Percentiles rank a stretch among this genome's conserved stretches.
These are phyloP conservation scores for Daldinia concentrica DNA, from an alignment of 495 filamentous ascomycete species.

Conservation along the genomic window DNA sequence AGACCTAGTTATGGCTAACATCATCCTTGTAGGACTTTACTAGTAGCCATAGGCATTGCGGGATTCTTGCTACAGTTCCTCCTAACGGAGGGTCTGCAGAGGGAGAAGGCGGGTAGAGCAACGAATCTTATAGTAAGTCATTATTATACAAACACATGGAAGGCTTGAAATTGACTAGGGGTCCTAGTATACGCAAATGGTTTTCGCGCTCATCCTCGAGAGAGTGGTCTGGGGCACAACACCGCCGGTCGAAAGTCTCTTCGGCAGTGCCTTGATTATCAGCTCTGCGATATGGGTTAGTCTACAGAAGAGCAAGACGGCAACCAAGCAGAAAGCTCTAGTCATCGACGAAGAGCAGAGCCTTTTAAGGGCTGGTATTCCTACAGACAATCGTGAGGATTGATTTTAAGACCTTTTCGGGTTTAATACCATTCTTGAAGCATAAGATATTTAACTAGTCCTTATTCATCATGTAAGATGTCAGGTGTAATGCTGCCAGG, in stretches of 20 bases:
- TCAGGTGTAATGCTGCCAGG: too few species aligned
- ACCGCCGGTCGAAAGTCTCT: slow-evolving; percentile 67
- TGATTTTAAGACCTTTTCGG: too few species aligned
- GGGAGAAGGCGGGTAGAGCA: slow-evolving; percentile 71
- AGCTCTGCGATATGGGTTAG: slow-evolving; percentile 78
- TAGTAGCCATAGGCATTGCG: slow-evolving; percentile 71
- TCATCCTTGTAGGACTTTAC: slow-evolving; percentile 46
- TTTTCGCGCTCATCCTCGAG: slow-evolving; percentile 81
- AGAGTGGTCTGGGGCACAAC: slow-evolving; percentile 77
- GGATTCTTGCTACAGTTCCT: slow-evolving; percentile 84
- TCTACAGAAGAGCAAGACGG: slow-evolving; percentile 52
- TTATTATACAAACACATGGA: not conserved
- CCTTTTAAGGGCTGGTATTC: slow-evolving; percentile 37
- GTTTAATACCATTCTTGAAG: too few species aligned
- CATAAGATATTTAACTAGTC: too few species aligned
- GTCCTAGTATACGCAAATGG: slow-evolving; percentile 73
- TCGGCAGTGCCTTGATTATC: slow-evolving; percentile 75
- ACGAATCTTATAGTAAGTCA: slow-evolving; percentile 73
- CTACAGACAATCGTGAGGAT: slow-evolving; percentile 17
- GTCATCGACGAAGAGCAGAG: slow-evolving; percentile 48
- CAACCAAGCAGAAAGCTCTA: slow-evolving; percentile 17
- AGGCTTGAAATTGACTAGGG: not conserved
- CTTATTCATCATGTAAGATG: too few species aligned
- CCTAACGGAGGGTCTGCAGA: slow-evolving; percentile 75
- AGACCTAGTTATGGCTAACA: not conserved